Evolutionary conservation across 2,329 filamentous ascomycete genomes (phyloP).

Genomic region (Diplodia sapinea): DNA sequence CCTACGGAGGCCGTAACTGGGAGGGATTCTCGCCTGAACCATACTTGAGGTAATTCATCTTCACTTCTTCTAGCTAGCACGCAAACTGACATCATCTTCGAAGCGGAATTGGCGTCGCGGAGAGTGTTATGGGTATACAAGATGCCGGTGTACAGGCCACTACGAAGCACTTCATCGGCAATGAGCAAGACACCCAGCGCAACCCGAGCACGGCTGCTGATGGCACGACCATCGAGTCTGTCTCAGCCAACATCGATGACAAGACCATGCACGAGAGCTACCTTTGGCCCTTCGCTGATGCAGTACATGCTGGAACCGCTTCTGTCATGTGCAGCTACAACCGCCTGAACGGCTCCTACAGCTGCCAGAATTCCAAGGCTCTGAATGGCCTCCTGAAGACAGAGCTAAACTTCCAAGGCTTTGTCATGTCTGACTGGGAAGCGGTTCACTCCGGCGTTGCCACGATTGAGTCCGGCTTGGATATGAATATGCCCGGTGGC

Average conservation of each 20-base stretch:
- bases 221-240: constrained; percentile 42
- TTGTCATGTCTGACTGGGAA: constrained; percentile 36
- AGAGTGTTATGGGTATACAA: constrained; percentile 55
- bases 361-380: constrained; percentile 53
- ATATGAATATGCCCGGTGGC: constrained; percentile 33
- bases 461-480: constrained; percentile 40
- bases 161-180: constrained; percentile 60
- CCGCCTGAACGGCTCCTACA: constrained; percentile 46
- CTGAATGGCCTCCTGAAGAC: constrained; percentile 55
- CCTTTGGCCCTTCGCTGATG: constrained; percentile 78
- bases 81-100: constrained; percentile 34
- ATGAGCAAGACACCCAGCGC: constrained; percentile 69
- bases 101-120: constrained; percentile 49
- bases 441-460: constrained; percentile 40
- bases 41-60: constrained; percentile 39
- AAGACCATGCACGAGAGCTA: constrained; percentile 78
- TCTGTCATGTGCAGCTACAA: constrained; percentile 57
- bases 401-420: constrained; percentile 53
- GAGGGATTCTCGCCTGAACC: constrained; percentile 58
- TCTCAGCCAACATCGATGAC: constrained; percentile 69
- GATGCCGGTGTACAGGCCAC: constrained; percentile 51
- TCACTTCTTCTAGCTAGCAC: background rate
- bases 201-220: constrained; percentile 41
- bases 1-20: constrained; percentile 56
- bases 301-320: constrained; percentile 68